Conservation (phyloP, 2,329 filamentous ascomycete genomes). For the Paracoccidioides brasiliensis region DNA sequence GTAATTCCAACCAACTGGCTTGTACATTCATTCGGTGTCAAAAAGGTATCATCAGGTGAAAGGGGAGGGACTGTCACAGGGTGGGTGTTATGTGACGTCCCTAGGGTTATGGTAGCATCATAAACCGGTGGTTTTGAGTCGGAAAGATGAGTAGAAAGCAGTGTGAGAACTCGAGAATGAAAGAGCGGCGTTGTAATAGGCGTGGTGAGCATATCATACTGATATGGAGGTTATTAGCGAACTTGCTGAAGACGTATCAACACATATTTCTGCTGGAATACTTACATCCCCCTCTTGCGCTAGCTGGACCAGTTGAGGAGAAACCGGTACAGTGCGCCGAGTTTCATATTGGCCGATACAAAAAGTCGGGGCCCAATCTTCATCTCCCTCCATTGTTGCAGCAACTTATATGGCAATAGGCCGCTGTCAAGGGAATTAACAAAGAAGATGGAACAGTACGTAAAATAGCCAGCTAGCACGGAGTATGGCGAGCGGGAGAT, state of each 20-base stretch:
- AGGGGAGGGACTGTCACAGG: conserved; percentile 30
- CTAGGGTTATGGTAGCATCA: conserved; percentile 27
- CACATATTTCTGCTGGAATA: conserved; percentile 1
- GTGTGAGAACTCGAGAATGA: conserved; percentile 43
- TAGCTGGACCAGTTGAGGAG: conserved; percentile 38
- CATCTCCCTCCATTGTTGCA: conserved; percentile 8
- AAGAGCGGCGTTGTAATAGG: conserved; percentile 49
- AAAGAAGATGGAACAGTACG: background rate
- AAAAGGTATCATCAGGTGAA: conserved; percentile 38
- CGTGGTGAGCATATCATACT: conserved; percentile 54
- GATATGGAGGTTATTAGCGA: conserved; percentile 10
- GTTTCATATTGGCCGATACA: conserved; percentile 51
- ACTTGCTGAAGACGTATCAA: background rate
- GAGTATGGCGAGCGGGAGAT: background rate
- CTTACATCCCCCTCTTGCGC: conserved; percentile 45
- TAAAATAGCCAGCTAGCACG: background rate
- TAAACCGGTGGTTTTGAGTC: conserved; percentile 26
- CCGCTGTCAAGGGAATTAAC: background rate
- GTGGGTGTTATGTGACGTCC: conserved; percentile 28
- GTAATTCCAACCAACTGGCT: conserved; percentile 63
- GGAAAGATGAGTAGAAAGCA: conserved; percentile 40
- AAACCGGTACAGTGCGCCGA: conserved; percentile 37
- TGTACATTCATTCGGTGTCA: conserved; percentile 71
- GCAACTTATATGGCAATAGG: background rate
- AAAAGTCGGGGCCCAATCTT: conserved; percentile 34